Conservation (phyloP, 208 protist species). For the Crithidia fasciculata region DNA sequence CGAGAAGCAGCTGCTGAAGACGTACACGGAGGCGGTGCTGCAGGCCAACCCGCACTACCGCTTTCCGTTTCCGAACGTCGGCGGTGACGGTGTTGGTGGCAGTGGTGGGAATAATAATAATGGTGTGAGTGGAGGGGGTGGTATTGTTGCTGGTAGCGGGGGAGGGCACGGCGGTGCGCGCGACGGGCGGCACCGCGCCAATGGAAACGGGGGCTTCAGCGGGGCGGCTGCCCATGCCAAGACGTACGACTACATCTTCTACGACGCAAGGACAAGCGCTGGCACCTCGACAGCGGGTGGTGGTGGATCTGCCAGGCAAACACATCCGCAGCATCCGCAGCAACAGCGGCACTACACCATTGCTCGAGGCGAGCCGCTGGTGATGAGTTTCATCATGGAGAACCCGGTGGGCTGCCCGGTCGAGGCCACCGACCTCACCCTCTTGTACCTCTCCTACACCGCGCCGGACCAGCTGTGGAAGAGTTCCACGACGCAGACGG, state of each 20-base stretch:
- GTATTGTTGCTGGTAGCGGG: not conserved
- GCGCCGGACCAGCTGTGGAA: slow-evolving; percentile 75
- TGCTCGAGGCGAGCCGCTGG: slow-evolving; percentile 63
- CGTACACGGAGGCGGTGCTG: slow-evolving; percentile 26
- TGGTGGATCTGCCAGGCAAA: no score
- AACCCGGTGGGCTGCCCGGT: slow-evolving; percentile 69
- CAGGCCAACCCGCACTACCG: slow-evolving; percentile 10
- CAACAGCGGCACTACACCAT: slow-evolving; percentile 41
- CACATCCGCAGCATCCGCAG: not conserved
- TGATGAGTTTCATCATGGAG: slow-evolving; percentile 60
- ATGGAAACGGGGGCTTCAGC: not conserved
- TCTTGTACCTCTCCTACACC: slow-evolving; percentile 63
- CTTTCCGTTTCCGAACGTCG: slow-evolving; percentile 28
- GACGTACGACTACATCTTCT: slow-evolving; percentile 15
- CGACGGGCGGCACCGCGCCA: not conserved
- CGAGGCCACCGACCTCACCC: slow-evolving; percentile 48
- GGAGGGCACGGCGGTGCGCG: not conserved
- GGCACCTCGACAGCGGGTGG: no score
- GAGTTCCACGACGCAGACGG: slow-evolving; percentile 61
- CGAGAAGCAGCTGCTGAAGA: slow-evolving; percentile 50
- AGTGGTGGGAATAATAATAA: not conserved
- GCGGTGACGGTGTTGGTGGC: not conserved
- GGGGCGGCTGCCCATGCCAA: not conserved
- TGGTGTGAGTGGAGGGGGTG: no score
- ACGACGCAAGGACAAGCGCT: not conserved